phyloP scores from a whole-genome alignment of 768 basidiomycete species.

The Kwoniella europaea region DNA sequence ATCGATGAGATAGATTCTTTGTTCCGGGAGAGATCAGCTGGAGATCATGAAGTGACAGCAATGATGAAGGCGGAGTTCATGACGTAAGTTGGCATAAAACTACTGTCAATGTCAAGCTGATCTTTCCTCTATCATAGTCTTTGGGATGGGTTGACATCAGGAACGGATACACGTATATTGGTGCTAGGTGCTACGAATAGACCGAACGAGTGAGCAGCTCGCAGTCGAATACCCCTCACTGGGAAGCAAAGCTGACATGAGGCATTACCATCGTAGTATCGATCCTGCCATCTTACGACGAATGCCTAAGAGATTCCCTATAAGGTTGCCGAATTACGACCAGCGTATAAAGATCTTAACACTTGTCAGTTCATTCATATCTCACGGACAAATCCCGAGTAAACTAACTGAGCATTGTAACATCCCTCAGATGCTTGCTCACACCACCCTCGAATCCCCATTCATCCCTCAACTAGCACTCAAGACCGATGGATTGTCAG shows the following conservation, averaged over 20 bases:
- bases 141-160: constrained; percentile 92
- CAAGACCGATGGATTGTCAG: constrained; percentile 75
- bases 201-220: constrained; percentile 69
- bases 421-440: constrained; percentile 77
- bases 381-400: too few relatives aligned
- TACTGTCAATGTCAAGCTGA: too few relatives aligned
- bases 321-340: constrained; percentile 75
- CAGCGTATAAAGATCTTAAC: constrained; percentile 84
- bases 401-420: neutral
- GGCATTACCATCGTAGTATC: constrained; percentile 40
- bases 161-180: constrained; percentile 73
- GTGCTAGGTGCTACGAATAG: constrained; percentile 95
- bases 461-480: constrained; percentile 72
- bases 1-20: constrained; percentile 99
- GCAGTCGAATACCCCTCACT: neutral
- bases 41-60: constrained; percentile 95
- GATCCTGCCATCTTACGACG: constrained; percentile 60
- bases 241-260: constrained; percentile 13
- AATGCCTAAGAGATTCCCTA: constrained; percentile 96
- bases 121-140: constrained; percentile 62
- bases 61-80: constrained; percentile 89
- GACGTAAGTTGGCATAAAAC: constrained; percentile 37
- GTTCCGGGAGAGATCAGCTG: constrained; percentile 79
- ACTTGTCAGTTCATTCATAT: constrained; percentile 63
- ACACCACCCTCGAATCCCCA: constrained; percentile 69